Evolutionary conservation across 2,329 filamentous ascomycete species (phyloP), one percentile per base, ranked within the genome.

Genomic region (Phialophora tarda): DNA sequence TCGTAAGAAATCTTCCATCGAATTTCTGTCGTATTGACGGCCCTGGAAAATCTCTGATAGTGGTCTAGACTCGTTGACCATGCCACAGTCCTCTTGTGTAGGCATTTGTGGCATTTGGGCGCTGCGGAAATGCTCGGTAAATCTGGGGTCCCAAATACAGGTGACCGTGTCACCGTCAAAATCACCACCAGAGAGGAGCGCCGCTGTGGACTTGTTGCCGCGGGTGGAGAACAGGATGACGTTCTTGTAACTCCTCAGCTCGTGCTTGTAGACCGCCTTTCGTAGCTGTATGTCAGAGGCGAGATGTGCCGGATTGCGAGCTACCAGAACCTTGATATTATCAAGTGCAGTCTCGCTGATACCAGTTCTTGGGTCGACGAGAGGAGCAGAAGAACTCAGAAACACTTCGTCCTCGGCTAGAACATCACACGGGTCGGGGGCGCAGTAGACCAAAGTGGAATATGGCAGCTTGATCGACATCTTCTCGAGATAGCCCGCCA

Each of bases 101-200:
- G 82, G 24, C 50, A 71, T 38, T 14, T 59, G 17, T 24, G 68
- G 69, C 24, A 83, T 77, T 2, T 81, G 78, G 0, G 83, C 82
- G 72, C 88, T 88, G 2, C 71, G 67, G 72, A 89, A 89, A 0
- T 76, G 77, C 0, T 74, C 65, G 0, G 85, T 84, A 0, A 89
- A 79, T 4, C 75, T 74, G 2, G 78, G 76, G 59, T 89, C 86
- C 85, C 86, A 89, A 71, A 84, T 87, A 0, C 87, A 73, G 84
- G 86, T 89, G 30, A 86, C 78, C 2, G 76, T 82, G 64, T 89
- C 87, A 0, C 87, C 87, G 69, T 89, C 87, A 65, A 89, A 89
- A 71, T 89, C 87, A 8, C 87, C 87, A 4, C 87, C 87, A 26
- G 87, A 87, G 0, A 89, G 76, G 73, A 86, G 84, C n/a, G 81